Percentiles rank a stretch among this genome's conserved stretches.
Evolutionary conservation across 129 eudicot species (phyloP).

Genomic region (Dittrichia graveolens): DNA sequence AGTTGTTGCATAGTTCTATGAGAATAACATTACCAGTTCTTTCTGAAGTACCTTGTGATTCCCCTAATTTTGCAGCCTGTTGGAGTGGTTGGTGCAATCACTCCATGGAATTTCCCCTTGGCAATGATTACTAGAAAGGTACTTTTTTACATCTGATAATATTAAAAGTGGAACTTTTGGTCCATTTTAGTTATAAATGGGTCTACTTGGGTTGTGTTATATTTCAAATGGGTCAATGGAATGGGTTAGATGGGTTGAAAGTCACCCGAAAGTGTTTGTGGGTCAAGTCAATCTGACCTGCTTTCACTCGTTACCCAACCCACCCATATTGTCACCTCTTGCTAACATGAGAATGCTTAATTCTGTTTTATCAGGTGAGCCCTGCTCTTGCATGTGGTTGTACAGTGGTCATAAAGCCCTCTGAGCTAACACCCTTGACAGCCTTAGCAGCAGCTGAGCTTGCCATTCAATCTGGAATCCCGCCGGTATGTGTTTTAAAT

Average conservation of each 20-base stretch:
- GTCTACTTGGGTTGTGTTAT: too few species aligned
- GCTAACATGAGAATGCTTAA: too few species aligned
- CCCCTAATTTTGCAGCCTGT: conserved; percentile 64
- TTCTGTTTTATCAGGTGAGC: conserved; percentile 51
- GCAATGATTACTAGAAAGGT: conserved; percentile 99
- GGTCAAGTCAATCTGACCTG: background rate
- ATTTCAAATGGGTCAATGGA: too few species aligned
- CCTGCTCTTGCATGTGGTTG: conserved; percentile 99
- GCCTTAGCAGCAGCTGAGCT: conserved; percentile 91
- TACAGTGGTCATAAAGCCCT: conserved; percentile 82
- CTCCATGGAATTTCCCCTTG: conserved; percentile 98
- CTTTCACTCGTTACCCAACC: background rate
- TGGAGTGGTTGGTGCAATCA: conserved; percentile 93
- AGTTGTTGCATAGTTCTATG: background rate
- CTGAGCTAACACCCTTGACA: conserved; percentile 86
- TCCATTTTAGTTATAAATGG: too few species aligned
- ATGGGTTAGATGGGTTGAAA: too few species aligned
- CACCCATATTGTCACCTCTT: background rate
- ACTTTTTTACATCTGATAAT: conserved; percentile 17
- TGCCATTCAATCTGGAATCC: conserved; percentile 80
- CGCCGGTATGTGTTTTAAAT: conserved; percentile 53
- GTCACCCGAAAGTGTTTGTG: background rate
- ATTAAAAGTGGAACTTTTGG: background rate
- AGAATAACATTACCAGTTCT: conserved; percentile 9
- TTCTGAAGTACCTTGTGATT: conserved; percentile 2